Percentiles rank a stretch among this genome's conserved stretches.
phyloP scores from a whole-genome alignment of 495 filamentous ascomycete species.

The Penicillium atrosanguineum region DNA sequence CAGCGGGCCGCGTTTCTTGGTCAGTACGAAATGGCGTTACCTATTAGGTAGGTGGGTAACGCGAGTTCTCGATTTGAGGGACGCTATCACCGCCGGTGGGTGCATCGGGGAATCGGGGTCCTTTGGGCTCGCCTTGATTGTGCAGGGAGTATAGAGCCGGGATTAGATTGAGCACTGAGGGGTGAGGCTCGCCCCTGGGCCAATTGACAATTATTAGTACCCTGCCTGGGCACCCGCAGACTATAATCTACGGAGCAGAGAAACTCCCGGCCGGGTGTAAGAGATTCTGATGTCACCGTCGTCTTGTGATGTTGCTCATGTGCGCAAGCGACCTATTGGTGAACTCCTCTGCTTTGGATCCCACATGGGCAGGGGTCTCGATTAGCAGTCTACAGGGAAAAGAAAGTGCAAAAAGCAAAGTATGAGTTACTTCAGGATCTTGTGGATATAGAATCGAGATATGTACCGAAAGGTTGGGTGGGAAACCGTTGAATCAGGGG shows the following conservation, averaged over 20 bases:
- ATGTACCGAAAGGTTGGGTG: too few species aligned
- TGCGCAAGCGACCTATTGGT: neutral
- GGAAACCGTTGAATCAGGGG: neutral
- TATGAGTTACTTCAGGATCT: neutral
- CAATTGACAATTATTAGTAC: neutral
- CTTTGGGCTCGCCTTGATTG: neutral
- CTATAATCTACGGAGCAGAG: neutral
- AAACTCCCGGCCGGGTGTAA: neutral
- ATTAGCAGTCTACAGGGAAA: neutral
- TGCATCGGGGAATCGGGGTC: slow-evolving; percentile 1
- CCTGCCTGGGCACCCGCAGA: neutral
- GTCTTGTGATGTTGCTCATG: neutral
- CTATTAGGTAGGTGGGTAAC: slow-evolving; percentile 4
- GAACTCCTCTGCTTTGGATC: neutral
- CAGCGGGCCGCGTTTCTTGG: neutral
- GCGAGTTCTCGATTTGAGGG: neutral
- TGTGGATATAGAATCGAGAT: too few species aligned
- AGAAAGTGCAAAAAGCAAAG: neutral
- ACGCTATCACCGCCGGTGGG: neutral
- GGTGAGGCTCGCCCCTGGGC: neutral
- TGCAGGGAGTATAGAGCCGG: neutral
- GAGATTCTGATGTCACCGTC: neutral
- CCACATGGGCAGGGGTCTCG: neutral
- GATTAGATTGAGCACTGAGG: neutral
- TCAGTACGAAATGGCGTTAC: neutral